phyloP scores from a whole-genome alignment of 1,139 yeast genomes.

The Candida dubliniensis region DNA sequence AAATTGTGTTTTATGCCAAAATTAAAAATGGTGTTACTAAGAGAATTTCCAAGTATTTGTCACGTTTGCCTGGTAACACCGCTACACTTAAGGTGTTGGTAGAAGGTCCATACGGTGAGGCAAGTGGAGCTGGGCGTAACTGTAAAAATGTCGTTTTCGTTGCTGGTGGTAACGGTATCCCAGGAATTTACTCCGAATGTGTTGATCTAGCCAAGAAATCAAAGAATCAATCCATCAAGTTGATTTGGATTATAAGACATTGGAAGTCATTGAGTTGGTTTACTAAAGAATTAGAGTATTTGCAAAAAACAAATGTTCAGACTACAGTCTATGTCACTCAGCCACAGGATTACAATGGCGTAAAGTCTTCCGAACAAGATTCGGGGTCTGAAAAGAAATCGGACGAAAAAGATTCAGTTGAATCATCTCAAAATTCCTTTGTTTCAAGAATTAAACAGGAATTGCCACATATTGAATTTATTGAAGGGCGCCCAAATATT shows the following conservation, averaged over 20 bases:
- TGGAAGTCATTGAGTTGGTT: constrained; percentile 46
- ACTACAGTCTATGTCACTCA: constrained; percentile 33
- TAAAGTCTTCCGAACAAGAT: constrained; percentile 9
- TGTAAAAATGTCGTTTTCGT: constrained; percentile 32
- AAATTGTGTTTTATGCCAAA: constrained; percentile 29
- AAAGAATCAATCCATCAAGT: constrained; percentile 23
- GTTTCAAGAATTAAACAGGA: constrained; percentile 11
- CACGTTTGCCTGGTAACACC: constrained; percentile 24
- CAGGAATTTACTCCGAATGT: constrained; percentile 44
- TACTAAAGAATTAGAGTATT: constrained; percentile 25
- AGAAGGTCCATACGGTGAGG: constrained; percentile 42
- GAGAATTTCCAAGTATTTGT: constrained; percentile 27
- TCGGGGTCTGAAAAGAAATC: constrained; percentile 1
- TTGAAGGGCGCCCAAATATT: constrained; percentile 33
- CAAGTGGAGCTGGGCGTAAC: constrained; percentile 28
- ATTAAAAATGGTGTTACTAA: constrained; percentile 37
- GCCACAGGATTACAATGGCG: constrained; percentile 18
- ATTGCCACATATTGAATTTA: constrained; percentile 25
- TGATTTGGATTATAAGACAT: constrained; percentile 41
- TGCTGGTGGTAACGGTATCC: constrained; percentile 45
- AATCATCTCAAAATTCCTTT: constrained; percentile 5
- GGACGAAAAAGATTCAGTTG: constrained; percentile 8
- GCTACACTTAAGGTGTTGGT: constrained; percentile 30
- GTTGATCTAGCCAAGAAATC: constrained; percentile 33
- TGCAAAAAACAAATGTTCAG: constrained; percentile 25